Base-by-base conservation (phyloP, 2,329 filamentous ascomycete genomes). In the Aureobasidium sp. region DNA sequence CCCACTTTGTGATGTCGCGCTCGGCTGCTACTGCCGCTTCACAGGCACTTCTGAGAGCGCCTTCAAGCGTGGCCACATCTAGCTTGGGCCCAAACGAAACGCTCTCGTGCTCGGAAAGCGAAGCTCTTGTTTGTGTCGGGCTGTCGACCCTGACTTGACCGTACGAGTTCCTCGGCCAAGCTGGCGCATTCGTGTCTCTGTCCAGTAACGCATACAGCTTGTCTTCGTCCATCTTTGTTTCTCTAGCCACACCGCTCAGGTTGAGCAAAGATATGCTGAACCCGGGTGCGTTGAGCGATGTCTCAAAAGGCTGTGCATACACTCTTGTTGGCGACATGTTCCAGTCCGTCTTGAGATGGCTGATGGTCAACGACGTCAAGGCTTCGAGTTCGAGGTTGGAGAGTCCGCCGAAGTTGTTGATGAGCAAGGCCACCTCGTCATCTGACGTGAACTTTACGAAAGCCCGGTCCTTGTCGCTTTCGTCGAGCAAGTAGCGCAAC, bases 1-100 rank as follows among this genome's bases (percentile, higher is more conserved):
- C 83, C 79, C 81, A 86, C 62, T 74, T 79, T 0, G 84, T 87
- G 45, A 87, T 73, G 61, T 85, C 80, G 0, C 83, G 83, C 69
- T 87, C 84, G 3, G 84, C 82, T 9, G 74, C 74, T 47, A 86
- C 74, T 2, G 84, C 76, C 2, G 74, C 73, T 17, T 73, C 70
- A 67, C 77, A 78, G 27, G 76, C 77, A 59, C 64, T 70, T 4
- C 71, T 67, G 0, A 79, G 66, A 0, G 75, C 74, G 9, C 69
- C 68, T 37, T 77, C 72, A 19, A 79, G 57, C 0, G 60, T 60
- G 1, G 57, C 25, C 23, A 66, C 55, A 58, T 72, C 66, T 4
- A 72, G 64, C 37, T 37, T 61, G 1, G 57, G 57, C 5, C 40
- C 66, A 10, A 47, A 57, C 61, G 42, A 66, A 57, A 13, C 64